Percentiles rank a stretch among this genome's conserved stretches.
Conservation (phyloP, 2,329 filamentous ascomycete genomes). For the Epichloe elymi region DNA sequence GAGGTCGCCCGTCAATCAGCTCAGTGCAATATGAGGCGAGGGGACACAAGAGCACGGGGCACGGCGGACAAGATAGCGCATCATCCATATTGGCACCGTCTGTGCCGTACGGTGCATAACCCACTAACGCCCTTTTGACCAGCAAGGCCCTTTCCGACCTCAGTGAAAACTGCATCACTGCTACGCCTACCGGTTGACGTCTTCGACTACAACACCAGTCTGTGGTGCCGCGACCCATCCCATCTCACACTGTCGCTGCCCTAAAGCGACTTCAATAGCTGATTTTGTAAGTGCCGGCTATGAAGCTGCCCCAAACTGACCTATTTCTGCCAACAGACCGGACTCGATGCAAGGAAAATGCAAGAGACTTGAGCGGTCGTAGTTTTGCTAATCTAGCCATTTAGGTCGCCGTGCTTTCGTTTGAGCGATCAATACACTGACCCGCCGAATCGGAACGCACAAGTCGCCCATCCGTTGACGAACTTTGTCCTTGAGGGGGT, state of each 20-base stretch:
- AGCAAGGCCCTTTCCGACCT: background rate
- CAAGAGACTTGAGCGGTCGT: background rate
- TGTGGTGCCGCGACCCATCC: background rate
- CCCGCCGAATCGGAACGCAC: background rate
- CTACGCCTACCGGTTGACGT: background rate
- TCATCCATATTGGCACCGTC: background rate
- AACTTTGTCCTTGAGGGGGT: background rate
- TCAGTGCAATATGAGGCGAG: too few relatives aligned
- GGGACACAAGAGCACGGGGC: background rate
- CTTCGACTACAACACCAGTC: background rate
- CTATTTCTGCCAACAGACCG: background rate
- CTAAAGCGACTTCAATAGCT: background rate
- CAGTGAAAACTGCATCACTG: conserved; percentile 4
- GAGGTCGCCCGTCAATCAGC: too few relatives aligned
- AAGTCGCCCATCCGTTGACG: background rate
- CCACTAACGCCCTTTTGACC: background rate
- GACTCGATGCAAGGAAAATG: background rate
- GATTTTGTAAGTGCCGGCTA: background rate
- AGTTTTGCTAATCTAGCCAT: conserved; percentile 5
- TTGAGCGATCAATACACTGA: background rate
- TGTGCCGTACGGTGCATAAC: background rate
- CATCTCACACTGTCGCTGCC: background rate
- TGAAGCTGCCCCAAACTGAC: background rate
- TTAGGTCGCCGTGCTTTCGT: background rate
- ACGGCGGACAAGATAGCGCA: background rate